Percentiles rank a stretch among this genome's conserved stretches.
phyloP scores from a whole-genome alignment of 2,329 filamentous ascomycete species.

The Fusarium concolor region DNA sequence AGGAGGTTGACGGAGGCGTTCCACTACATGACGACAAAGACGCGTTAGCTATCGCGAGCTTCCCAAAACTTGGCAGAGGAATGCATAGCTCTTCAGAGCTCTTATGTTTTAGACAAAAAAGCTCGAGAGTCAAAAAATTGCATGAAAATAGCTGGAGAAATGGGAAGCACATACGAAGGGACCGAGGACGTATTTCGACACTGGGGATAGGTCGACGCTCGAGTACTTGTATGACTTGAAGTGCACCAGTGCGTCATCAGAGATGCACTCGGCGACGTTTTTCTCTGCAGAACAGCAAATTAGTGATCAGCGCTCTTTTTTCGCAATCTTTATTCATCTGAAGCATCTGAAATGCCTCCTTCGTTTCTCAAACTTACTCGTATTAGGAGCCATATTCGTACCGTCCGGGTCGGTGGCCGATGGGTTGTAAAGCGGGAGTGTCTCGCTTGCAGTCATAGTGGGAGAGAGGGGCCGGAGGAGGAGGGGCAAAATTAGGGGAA shows the following conservation, averaged over 20 bases:
- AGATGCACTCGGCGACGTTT: constrained; percentile 78
- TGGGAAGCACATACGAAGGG: constrained; percentile 80
- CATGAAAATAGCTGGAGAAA: constrained; percentile 5
- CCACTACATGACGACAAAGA: constrained; percentile 72
- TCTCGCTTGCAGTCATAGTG: constrained; percentile 50
- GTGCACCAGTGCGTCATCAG: constrained; percentile 89
- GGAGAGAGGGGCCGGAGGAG: constrained; percentile 42
- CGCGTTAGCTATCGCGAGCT: constrained; percentile 36
- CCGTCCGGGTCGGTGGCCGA: constrained; percentile 44
- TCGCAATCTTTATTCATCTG: not conserved
- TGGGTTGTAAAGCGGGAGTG: constrained; percentile 49
- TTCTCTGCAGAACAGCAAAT: constrained; percentile 46
- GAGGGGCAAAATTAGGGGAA: constrained; percentile 41
- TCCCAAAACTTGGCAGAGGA: constrained; percentile 3
- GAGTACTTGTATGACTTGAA: constrained; percentile 98
- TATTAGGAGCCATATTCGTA: constrained; percentile 51
- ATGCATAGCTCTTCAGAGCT: not conserved
- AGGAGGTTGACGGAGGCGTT: constrained; percentile 93
- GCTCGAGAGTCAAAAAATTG: constrained; percentile 12
- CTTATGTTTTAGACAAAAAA: not conserved
- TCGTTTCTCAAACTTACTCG: constrained; percentile 43
- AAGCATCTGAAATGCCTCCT: not conserved
- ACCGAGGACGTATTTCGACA: constrained; percentile 92
- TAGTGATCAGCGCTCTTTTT: constrained; percentile 1
- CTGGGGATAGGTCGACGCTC: constrained; percentile 92